Conservation (phyloP, 257 asterid genomes). For the Solanum clarkiae region DNA sequence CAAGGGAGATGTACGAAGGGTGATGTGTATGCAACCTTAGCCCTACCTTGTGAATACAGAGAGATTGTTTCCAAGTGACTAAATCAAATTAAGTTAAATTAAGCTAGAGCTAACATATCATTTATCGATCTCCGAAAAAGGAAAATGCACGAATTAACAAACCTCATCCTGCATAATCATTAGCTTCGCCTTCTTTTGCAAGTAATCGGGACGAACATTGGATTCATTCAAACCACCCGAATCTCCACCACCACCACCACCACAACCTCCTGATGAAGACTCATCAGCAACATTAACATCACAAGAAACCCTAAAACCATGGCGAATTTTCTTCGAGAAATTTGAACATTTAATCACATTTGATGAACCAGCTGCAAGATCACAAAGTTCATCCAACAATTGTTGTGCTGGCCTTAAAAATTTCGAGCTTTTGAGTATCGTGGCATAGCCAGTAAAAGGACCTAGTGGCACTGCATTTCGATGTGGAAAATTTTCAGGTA, state of each 20-base stretch:
- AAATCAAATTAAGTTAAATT: neutral
- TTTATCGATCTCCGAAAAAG: neutral
- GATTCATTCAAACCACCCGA: constrained; percentile 14
- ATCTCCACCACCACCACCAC: constrained; percentile 11
- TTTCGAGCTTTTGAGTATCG: constrained; percentile 49
- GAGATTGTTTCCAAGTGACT: neutral
- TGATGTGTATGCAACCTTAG: neutral
- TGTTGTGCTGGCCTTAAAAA: constrained; percentile 58
- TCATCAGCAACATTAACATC: constrained; percentile 7
- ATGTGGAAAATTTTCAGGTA: constrained; percentile 11
- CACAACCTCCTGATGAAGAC: neutral
- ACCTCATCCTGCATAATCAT: constrained; percentile 35
- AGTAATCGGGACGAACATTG: constrained; percentile 14
- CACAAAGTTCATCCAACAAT: constrained; percentile 49
- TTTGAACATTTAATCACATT: neutral
- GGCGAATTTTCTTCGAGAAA: neutral
- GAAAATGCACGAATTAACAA: neutral
- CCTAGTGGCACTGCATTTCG: constrained; percentile 59
- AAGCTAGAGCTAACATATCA: neutral
- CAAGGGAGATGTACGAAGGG: neutral
- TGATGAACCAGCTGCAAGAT: constrained; percentile 18
- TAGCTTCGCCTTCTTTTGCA: constrained; percentile 28
- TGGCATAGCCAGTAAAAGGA: constrained; percentile 72
- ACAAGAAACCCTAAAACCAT: constrained; percentile 20
- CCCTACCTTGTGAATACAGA: neutral